These are phyloP conservation scores for Fusarium armeniacum DNA, from an alignment of 2,329 filamentous ascomycete species.

Conservation along the genomic window DNA sequence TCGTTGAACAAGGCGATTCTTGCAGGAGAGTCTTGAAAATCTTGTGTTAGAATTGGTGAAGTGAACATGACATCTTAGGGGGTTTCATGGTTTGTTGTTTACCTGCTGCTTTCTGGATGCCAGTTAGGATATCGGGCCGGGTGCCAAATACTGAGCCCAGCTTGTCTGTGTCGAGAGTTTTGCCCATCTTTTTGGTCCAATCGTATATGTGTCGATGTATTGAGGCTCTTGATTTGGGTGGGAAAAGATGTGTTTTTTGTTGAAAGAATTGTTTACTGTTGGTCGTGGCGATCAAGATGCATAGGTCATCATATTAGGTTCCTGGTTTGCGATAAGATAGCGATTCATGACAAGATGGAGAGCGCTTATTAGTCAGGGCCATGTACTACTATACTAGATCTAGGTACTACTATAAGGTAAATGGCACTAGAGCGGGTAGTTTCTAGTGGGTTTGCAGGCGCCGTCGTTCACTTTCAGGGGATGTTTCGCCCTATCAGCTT, in stretches of 20 bases:
- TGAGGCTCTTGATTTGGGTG: constrained; percentile 30
- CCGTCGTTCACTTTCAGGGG: constrained; percentile 33
- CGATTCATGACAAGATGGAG: constrained; percentile 26
- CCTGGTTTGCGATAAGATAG: constrained; percentile 48
- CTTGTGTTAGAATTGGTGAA: constrained; percentile 21
- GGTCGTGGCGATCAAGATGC: constrained; percentile 35
- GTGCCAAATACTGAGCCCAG: constrained; percentile 67
- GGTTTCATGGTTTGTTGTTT: constrained; percentile 42
- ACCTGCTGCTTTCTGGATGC: constrained; percentile 69
- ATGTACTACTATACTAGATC: too few species aligned
- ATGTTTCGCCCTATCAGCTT: constrained; percentile 22
- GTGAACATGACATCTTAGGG: constrained; percentile 31
- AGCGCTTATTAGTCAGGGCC: constrained; percentile 46
- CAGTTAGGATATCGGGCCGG: constrained; percentile 68
- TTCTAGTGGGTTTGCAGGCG: constrained; percentile 33
- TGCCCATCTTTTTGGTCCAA: constrained; percentile 56
- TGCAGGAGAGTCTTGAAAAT: constrained; percentile 62
- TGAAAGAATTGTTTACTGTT: constrained; percentile 33
- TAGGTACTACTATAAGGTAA: too few species aligned
- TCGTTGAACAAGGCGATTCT: constrained; percentile 69
- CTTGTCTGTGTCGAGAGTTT: constrained; percentile 63
- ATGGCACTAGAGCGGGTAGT: constrained; percentile 12
- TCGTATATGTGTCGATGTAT: constrained; percentile 20
- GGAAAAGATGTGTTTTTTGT: constrained; percentile 4
- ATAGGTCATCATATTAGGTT: constrained; percentile 46